Base-by-base conservation (phyloP, 192 early-diverging fungal genomes). In the Coemansia sp. region DNA sequence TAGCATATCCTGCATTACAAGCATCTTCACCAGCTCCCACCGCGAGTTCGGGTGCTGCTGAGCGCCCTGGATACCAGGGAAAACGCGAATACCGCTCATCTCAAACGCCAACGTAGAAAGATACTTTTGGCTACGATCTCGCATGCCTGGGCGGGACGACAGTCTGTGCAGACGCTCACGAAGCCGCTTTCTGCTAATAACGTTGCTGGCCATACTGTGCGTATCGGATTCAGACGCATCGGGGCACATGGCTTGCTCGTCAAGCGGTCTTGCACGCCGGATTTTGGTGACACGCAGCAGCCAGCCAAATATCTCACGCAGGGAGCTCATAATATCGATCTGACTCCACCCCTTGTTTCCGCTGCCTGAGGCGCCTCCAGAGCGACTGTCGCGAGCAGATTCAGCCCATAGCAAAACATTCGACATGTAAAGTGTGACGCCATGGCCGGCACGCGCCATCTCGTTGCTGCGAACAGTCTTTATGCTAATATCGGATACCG, bases 1-100 rank as follows among this genome's bases (percentile, higher is more conserved):
- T n/a, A 81, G 57, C 77, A 74, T 74, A 43, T 79, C 77, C 63
- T 79, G 79, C 73, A 81, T 72, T 2, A 76, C 79, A 4, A 81
- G 70, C 73, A 72, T 67, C 35, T 81, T 81, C 46, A 81, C 79
- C 33, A 81, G 67, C 70, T 76, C 79, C 79, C 79, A 81, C 30
- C 79, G 79, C 55, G 79, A 76, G 34, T 76, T 81, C 67, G 72
- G 61, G 33, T 81, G 79, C 60, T 70, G 63, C 58, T 79, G 77
- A 9, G 63, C 59, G 9, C 67, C 61, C 13, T 81, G 74, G 25
- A 76, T 76, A 0, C 79, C 79, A 3, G 79, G 68, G 12, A 76
- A 58, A 42, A 81, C 30, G 25, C 74, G 73, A 26, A 76, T 64
- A 18, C 63, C 70, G 26, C 56, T 64, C 7, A 73, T 48, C 16